A percentile compares a stretch with the other conserved stretches of the same genome.
Conservation (phyloP, 345 rosid genomes). For the Eucalyptus camaldulensis region DNA sequence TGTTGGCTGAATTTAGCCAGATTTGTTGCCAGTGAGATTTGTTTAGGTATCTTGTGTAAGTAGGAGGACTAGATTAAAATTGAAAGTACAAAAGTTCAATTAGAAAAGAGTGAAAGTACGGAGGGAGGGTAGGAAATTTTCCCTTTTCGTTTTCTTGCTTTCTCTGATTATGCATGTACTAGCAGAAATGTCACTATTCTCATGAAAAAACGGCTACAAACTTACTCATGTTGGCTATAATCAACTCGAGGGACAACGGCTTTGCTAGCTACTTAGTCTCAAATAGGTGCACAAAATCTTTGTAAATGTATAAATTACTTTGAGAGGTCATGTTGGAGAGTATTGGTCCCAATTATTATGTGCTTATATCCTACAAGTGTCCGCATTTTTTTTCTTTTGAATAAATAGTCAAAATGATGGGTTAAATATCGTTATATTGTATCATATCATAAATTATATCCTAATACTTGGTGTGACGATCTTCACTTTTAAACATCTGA, state of each 20-base stretch:
- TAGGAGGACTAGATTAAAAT: background rate
- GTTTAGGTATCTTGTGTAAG: background rate
- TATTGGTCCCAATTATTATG: background rate
- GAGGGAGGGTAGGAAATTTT: background rate
- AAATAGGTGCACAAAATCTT: background rate
- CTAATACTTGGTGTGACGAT: rapidly evolving
- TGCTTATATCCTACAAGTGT: background rate
- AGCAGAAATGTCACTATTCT: background rate
- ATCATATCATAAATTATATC: background rate
- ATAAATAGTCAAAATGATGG: background rate
- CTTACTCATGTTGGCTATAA: background rate
- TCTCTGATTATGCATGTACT: background rate
- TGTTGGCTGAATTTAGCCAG: background rate
- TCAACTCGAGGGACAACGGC: no score
- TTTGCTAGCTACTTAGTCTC: background rate
- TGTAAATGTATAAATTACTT: background rate
- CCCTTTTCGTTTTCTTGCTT: background rate
- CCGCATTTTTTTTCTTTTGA: rapidly evolving
- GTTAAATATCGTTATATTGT: background rate
- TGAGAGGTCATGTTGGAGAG: background rate
- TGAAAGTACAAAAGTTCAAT: background rate
- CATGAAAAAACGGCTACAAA: no score
- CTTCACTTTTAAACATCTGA: background rate
- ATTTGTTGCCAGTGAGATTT: rapidly evolving
- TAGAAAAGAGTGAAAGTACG: background rate